Evolutionary conservation across 2,329 filamentous ascomycete species (phyloP).

Genomic region (Epichloe scottii): DNA sequence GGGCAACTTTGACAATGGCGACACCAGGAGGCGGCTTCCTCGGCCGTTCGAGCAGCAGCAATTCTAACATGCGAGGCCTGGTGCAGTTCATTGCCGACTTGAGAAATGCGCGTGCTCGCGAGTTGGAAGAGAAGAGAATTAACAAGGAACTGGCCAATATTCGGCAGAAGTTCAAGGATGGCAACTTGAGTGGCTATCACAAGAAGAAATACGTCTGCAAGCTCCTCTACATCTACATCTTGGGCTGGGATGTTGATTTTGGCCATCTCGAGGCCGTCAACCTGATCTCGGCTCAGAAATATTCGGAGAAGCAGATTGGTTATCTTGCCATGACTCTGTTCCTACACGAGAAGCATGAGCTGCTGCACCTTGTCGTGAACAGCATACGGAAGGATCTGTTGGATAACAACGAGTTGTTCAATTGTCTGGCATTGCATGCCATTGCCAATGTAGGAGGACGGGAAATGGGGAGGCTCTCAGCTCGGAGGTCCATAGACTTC

Average conservation of each 20-base stretch:
- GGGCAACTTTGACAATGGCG: constrained; percentile 32
- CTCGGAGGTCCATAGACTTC: constrained; percentile 77
- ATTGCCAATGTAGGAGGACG: constrained; percentile 95
- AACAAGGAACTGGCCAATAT: constrained; percentile 99
- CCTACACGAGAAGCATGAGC: constrained; percentile 91
- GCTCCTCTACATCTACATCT: constrained; percentile 96
- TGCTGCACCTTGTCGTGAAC: constrained; percentile 92
- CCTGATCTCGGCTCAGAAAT: constrained; percentile 90
- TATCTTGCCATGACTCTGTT: constrained; percentile 97
- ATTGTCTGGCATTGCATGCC: constrained; percentile 89
- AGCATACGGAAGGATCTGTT: constrained; percentile 93
- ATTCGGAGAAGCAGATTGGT: constrained; percentile 98
- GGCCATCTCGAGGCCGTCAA: constrained; percentile 97
- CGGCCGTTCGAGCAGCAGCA: constrained; percentile 51
- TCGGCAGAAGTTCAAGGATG: constrained; percentile 94
- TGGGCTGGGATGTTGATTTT: constrained; percentile 98
- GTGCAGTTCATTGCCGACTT: constrained; percentile 98
- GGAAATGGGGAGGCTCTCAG: constrained; percentile 96
- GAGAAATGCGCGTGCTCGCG: constrained; percentile 84
- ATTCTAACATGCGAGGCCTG: constrained; percentile 64
- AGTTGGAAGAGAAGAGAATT: constrained; percentile 97
- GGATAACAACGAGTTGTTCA: constrained; percentile 94
- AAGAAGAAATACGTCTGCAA: constrained; percentile 99
- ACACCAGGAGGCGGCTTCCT: constrained; percentile 48
- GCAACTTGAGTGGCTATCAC: constrained; percentile 87